These are phyloP conservation scores for Davidsoniella neocaledoniae DNA, from an alignment of 2,329 filamentous ascomycete genomes.

Conservation along the genomic window DNA sequence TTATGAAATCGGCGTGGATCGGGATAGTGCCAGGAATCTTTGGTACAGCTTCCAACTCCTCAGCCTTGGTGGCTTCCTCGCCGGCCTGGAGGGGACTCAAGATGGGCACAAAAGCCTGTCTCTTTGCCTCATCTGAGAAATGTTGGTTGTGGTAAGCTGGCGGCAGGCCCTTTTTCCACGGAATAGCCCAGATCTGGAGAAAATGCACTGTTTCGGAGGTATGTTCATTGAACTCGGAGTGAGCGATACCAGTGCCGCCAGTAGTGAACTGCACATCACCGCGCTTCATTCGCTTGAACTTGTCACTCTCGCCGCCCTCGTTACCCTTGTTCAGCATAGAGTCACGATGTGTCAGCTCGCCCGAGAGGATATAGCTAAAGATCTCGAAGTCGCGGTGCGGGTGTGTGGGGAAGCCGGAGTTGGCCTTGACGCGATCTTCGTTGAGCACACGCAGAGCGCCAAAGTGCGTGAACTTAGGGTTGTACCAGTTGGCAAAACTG, in stretches of 20 bases:
- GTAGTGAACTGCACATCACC: constrained; percentile 84
- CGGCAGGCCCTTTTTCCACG: constrained; percentile 54
- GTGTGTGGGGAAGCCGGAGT: constrained; percentile 69
- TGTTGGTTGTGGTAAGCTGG: constrained; percentile 62
- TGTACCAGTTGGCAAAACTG: constrained; percentile 57
- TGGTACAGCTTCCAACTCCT: constrained; percentile 49
- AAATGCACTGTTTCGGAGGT: constrained; percentile 58
- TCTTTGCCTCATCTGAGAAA: constrained; percentile 59
- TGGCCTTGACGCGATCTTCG: constrained; percentile 63
- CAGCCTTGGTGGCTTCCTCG: constrained; percentile 37
- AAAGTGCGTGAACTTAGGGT: constrained; percentile 50
- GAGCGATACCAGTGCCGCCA: constrained; percentile 64
- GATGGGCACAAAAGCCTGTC: constrained; percentile 53
- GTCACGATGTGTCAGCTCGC: constrained; percentile 77
- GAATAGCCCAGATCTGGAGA: constrained; percentile 75
- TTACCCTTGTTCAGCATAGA: constrained; percentile 59
- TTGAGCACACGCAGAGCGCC: constrained; percentile 73
- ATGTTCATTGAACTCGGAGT: constrained; percentile 72
- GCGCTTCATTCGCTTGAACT: constrained; percentile 54
- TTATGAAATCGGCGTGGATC: constrained; percentile 69
- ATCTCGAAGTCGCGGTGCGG: constrained; percentile 78
- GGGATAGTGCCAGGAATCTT: constrained; percentile 53
- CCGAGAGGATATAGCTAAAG: constrained; percentile 72
- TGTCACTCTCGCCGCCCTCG: constrained; percentile 41
- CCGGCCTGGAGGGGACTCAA: constrained; percentile 59